A percentile compares a stretch with the other conserved stretches of the same genome.
Evolutionary conservation across 2,329 filamentous ascomycete species (phyloP).

Genomic region (Thelonectria olida): DNA sequence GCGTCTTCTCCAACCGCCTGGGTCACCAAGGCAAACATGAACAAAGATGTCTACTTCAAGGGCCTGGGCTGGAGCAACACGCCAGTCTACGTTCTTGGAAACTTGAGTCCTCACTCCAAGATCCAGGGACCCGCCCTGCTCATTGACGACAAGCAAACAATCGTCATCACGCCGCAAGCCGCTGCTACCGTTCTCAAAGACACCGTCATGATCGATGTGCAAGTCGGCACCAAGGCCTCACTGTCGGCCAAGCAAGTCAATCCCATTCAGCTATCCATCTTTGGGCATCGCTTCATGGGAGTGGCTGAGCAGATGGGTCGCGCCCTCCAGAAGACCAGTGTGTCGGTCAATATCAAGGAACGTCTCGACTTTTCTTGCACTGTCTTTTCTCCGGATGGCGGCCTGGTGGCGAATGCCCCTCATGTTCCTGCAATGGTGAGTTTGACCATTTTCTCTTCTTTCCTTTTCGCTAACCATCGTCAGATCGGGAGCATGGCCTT

Average conservation of each 20-base stretch:
- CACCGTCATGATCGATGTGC: slow-evolving; percentile 87
- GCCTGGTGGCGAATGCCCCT: slow-evolving; percentile 79
- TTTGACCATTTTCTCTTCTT: neutral
- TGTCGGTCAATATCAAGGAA: slow-evolving; percentile 83
- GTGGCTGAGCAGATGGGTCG: slow-evolving; percentile 86
- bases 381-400: slow-evolving; percentile 77
- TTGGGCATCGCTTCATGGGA: slow-evolving; percentile 83
- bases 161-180: slow-evolving; percentile 82
- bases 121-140: slow-evolving; percentile 84
- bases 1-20: slow-evolving; percentile 67
- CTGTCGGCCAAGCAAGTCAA: slow-evolving; percentile 61
- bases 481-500: slow-evolving; percentile 86
- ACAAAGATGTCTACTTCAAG: slow-evolving; percentile 81
- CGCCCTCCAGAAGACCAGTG: slow-evolving; percentile 79
- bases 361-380: slow-evolving; percentile 83
- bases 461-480: neutral
- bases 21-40: slow-evolving; percentile 69
- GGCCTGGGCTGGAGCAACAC: slow-evolving; percentile 75
- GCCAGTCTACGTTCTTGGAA: slow-evolving; percentile 81
- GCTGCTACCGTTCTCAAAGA: slow-evolving; percentile 82
- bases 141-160: slow-evolving; percentile 87
- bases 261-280: slow-evolving; percentile 80
- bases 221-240: slow-evolving; percentile 51
- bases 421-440: slow-evolving; percentile 65
- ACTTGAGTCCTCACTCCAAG: slow-evolving; percentile 75